Percentiles rank a stretch among this genome's conserved stretches.
Conservation (phyloP, 2,329 filamentous ascomycete species). For the Chrysoporthe austroafricana region DNA sequence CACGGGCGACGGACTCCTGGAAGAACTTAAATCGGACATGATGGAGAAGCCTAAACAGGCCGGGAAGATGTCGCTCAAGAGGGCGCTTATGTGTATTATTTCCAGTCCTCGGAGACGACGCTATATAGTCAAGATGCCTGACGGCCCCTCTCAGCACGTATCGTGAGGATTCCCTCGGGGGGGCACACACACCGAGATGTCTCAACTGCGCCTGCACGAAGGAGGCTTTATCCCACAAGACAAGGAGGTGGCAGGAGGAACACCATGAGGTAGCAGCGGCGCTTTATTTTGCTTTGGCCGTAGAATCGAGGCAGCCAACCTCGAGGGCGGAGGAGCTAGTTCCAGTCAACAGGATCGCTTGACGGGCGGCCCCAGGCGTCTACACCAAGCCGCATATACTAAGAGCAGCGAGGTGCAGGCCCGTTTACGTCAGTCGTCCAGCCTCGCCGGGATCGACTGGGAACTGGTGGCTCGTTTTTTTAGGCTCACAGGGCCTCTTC, state of each 20-base stretch:
- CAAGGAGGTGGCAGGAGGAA: neutral
- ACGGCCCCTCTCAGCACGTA: neutral
- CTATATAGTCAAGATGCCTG: neutral
- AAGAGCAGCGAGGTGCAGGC: neutral
- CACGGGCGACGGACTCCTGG: conserved; percentile 1
- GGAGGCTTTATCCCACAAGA: neutral
- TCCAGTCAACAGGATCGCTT: neutral
- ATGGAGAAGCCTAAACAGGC: neutral
- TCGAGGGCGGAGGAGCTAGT: neutral
- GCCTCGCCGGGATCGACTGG: conserved; percentile 11
- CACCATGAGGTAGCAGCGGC: neutral
- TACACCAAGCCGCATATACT: neutral
- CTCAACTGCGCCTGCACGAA: neutral
- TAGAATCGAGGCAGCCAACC: conserved; percentile 13
- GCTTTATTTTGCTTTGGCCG: neutral
- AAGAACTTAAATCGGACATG: conserved; percentile 20
- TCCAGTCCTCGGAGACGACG: neutral
- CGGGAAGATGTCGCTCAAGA: no score
- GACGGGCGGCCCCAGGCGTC: neutral
- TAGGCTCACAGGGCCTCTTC: neutral
- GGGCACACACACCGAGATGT: neutral
- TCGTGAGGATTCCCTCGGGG: neutral
- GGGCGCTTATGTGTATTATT: neutral
- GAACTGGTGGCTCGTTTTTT: neutral
- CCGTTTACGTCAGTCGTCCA: neutral